A percentile compares a stretch with the other conserved stretches of the same genome.
phyloP scores from a whole-genome alignment of 768 basidiomycete species.

The Arthromyces matolae region DNA sequence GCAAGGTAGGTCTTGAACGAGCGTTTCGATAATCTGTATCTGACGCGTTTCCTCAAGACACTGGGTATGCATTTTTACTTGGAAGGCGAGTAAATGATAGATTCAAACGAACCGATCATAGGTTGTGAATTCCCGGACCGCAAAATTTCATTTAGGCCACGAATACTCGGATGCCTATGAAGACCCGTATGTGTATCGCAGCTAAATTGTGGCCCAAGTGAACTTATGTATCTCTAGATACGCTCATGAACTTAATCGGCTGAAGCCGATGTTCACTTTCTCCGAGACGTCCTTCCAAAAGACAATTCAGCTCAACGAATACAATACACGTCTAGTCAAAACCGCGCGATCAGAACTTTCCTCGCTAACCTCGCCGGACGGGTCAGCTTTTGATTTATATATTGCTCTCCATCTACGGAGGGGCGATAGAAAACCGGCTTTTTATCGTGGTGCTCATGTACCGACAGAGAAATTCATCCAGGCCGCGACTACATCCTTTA shows the following conservation, averaged over 20 bases:
- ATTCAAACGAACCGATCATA: constrained; percentile 21
- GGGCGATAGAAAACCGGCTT: constrained; percentile 50
- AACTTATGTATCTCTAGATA: constrained; percentile 37
- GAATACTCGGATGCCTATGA: constrained; percentile 55
- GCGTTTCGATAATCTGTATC: background rate
- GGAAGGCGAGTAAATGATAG: background rate
- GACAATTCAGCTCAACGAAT: constrained; percentile 51
- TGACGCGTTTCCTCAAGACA: constrained; percentile 38
- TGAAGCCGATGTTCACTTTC: constrained; percentile 49
- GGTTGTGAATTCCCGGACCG: constrained; percentile 63
- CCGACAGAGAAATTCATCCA: constrained; percentile 47
- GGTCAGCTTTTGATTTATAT: constrained; percentile 29
- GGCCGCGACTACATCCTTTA: constrained; percentile 40
- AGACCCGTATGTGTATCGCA: constrained; percentile 49
- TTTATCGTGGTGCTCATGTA: constrained; percentile 42
- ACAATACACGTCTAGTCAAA: constrained; percentile 44
- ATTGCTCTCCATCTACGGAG: constrained; percentile 60
- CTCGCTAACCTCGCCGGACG: constrained; percentile 18
- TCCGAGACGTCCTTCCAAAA: constrained; percentile 44
- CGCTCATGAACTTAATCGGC: constrained; percentile 48
- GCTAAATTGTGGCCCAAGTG: background rate
- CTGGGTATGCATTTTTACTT: constrained; percentile 43
- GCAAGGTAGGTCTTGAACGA: constrained; percentile 45
- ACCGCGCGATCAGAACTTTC: constrained; percentile 45
- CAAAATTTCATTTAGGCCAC: constrained; percentile 61